Percentiles rank a stretch among this genome's conserved stretches.
These are phyloP conservation scores for Debaryomycetaceae sp. DNA, from an alignment of 1,139 yeast genomes.

Conservation along the genomic window DNA sequence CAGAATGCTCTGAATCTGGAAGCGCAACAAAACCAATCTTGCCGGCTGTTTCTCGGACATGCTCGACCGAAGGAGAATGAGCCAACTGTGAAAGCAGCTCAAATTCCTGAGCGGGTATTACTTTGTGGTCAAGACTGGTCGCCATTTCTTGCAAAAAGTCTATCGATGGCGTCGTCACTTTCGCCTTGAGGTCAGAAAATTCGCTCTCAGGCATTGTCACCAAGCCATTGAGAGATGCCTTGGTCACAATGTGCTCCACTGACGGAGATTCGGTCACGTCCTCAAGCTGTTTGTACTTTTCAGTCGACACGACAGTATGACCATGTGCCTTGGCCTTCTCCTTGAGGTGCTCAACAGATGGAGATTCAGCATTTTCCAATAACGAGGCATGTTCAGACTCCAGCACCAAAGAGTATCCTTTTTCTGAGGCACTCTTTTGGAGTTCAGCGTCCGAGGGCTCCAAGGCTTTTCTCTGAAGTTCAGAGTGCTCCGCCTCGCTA, in stretches of 20 bases:
- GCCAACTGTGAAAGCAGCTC: not conserved
- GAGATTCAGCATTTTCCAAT: conserved; percentile 17
- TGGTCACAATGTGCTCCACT: conserved; percentile 22
- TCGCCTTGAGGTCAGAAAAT: conserved; percentile 13
- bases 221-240: conserved; percentile 18
- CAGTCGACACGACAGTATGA: conserved; percentile 16
- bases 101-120: not conserved
- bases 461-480: not conserved
- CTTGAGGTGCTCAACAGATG: conserved; percentile 15
- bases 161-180: conserved; percentile 21
- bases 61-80: conserved; percentile 8
- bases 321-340: conserved; percentile 17
- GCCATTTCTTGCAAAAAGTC: conserved; percentile 13
- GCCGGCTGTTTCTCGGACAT: conserved; percentile 6
- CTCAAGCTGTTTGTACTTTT: conserved; percentile 22
- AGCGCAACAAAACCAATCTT: conserved; percentile 12
- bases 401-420: too few relatives aligned
- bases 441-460: too few relatives aligned
- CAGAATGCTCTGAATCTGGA: conserved; percentile 17
- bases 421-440: too few relatives aligned
- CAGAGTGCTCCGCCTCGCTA: conserved; percentile 11
- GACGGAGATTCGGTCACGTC: conserved; percentile 21
- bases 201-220: conserved; percentile 18
- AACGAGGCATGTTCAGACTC: conserved; percentile 26
- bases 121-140: not conserved